Evolutionary conservation across 495 filamentous ascomycete species (phyloP).

Genomic region (Annulohypoxylon maeteangense): DNA sequence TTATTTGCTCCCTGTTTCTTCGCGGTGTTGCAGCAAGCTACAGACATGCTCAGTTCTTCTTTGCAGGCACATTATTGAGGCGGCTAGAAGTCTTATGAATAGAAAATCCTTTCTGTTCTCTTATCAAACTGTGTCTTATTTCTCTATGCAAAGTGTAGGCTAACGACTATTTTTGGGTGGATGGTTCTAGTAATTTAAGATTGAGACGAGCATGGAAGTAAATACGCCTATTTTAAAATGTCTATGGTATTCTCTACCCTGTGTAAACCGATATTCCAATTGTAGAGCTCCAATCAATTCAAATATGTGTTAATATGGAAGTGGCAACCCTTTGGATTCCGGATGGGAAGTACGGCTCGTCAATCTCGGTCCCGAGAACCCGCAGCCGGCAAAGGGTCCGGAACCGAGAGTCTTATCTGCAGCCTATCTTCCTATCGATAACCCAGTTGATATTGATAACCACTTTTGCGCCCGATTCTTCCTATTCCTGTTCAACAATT

Average conservation of each 20-base stretch:
- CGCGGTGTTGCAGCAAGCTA: conserved; percentile 8
- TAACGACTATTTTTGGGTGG: not conserved
- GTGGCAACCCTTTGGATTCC: not conserved
- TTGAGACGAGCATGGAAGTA: not conserved
- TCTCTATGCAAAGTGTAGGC: not conserved
- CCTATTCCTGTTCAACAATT: too few relatives aligned
- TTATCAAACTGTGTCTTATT: not conserved
- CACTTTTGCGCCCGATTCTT: not conserved
- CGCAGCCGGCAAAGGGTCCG: not conserved
- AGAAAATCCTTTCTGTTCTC: conserved; percentile 9
- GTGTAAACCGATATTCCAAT: not conserved
- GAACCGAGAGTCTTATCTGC: not conserved
- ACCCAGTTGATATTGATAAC: not conserved
- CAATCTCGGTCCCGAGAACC: not conserved
- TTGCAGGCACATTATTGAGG: not conserved
- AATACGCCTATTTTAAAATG: not conserved
- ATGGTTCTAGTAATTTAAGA: not conserved
- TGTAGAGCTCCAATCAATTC: not conserved
- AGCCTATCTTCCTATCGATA: conserved; percentile 5
- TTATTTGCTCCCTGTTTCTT: conserved; percentile 24
- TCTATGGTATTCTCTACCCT: not conserved
- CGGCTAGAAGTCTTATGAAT: conserved; percentile 9
- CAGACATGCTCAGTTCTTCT: not conserved
- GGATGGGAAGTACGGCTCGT: not conserved
- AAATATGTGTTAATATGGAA: not conserved